These are phyloP conservation scores for Selaginella tamariscina DNA, from an alignment of 75 land plant genomes.

Conservation along the genomic window DNA sequence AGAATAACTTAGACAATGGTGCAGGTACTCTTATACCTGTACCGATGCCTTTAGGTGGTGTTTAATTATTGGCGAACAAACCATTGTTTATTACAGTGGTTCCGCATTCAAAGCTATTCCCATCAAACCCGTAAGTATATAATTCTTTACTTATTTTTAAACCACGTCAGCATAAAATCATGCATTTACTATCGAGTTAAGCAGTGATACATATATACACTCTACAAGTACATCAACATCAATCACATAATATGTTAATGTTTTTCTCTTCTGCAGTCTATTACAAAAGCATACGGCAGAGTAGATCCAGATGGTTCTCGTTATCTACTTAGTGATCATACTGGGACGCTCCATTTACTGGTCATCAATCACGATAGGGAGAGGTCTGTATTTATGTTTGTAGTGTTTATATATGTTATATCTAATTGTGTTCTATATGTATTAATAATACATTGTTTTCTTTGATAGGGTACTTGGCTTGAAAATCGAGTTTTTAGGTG, in stretches of 20 bases:
- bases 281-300: slow-evolving; percentile 91
- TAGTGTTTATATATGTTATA: not conserved
- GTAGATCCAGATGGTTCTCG: slow-evolving; percentile 99
- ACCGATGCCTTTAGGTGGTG: slow-evolving; percentile 92
- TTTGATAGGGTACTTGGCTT: slow-evolving; percentile 71
- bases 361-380: slow-evolving; percentile 97
- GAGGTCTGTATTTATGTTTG: slow-evolving; percentile 31
- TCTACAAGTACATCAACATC: too few relatives aligned
- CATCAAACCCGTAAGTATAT: slow-evolving; percentile 54
- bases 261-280: slow-evolving; percentile 40
- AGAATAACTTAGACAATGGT: slow-evolving; percentile 95
- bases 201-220: too few relatives aligned
- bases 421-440: not conserved
- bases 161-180: not conserved
- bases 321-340: slow-evolving; percentile 85
- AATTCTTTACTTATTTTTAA: not conserved
- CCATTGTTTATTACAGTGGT: slow-evolving; percentile 87
- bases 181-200: too few relatives aligned
- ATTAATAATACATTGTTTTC: not conserved
- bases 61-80: slow-evolving; percentile 96
- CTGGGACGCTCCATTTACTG: slow-evolving; percentile 76
- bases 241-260: too few relatives aligned
- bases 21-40: slow-evolving; percentile 91
- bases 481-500: slow-evolving; percentile 82
- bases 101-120: slow-evolving; percentile 83